Conservation (phyloP, 78 protist genomes). For the Chrysochromulina parva region DNA sequence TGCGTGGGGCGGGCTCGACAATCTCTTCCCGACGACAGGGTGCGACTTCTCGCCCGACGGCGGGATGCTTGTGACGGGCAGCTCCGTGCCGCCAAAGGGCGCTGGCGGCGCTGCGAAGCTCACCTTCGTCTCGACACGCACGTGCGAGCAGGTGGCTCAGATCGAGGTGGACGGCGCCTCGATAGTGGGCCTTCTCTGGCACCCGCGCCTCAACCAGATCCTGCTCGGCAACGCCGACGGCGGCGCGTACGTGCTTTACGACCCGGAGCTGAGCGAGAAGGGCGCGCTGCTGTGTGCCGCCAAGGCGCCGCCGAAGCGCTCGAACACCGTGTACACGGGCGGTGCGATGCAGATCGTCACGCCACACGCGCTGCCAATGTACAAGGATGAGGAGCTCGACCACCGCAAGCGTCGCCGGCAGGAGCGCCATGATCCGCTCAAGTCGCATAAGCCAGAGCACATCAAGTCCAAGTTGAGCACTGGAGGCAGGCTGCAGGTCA, state of each 20-base stretch:
- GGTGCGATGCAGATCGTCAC: background rate
- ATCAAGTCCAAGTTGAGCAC: background rate
- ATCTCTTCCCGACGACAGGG: background rate
- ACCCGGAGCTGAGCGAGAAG: background rate
- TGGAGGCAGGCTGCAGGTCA: background rate
- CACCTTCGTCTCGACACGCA: background rate
- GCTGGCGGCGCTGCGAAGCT: background rate
- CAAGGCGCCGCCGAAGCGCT: background rate
- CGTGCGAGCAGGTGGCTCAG: background rate
- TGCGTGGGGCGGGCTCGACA: background rate
- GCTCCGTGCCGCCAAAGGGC: background rate
- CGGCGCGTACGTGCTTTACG: background rate
- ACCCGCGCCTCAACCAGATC: slow-evolving; percentile 21
- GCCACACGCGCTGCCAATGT: slow-evolving; percentile 5
- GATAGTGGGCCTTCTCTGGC: background rate
- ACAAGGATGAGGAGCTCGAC: background rate
- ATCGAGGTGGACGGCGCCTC: background rate
- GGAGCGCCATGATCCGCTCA: background rate
- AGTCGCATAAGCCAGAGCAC: background rate
- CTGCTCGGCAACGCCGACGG: background rate
- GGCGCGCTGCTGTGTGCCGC: background rate
- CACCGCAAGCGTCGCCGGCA: background rate
- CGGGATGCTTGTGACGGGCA: background rate
- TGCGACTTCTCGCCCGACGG: slow-evolving; percentile 10
- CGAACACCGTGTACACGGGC: background rate